Conservation (phyloP, 495 filamentous ascomycete species). For the Penicillium steckii region DNA sequence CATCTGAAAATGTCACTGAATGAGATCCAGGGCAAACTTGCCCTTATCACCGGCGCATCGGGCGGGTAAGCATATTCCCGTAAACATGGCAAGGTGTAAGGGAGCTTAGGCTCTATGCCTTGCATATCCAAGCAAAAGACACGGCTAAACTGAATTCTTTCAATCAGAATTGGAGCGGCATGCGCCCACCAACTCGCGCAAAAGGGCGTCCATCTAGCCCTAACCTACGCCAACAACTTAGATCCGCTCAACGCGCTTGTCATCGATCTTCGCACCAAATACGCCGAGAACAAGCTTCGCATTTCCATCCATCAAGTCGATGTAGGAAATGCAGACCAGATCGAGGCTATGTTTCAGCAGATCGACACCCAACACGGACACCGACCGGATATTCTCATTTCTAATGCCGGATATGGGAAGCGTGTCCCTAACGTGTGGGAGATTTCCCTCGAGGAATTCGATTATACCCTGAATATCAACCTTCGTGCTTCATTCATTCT, state of each 20-base stretch:
- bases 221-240: slow-evolving; percentile 58
- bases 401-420: slow-evolving; percentile 56
- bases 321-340: slow-evolving; percentile 48
- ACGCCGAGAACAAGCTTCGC: slow-evolving; percentile 31
- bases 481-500: slow-evolving; percentile 64
- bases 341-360: slow-evolving; percentile 50
- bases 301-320: slow-evolving; percentile 60
- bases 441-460: slow-evolving; percentile 61
- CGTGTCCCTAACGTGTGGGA: slow-evolving; percentile 50
- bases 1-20: slow-evolving; percentile 39
- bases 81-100: too few relatives aligned
- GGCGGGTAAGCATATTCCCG: slow-evolving; percentile 58
- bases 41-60: slow-evolving; percentile 64
- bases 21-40: slow-evolving; percentile 55
- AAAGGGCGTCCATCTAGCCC: slow-evolving; percentile 54
- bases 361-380: slow-evolving; percentile 53
- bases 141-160: slow-evolving; percentile 1
- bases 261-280: slow-evolving; percentile 33
- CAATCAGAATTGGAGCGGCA: slow-evolving; percentile 57
- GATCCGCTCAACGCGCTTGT: slow-evolving; percentile 45
- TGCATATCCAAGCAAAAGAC: too few relatives aligned
- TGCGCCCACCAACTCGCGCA: slow-evolving; percentile 55
- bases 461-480: slow-evolving; percentile 64
- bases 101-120: too few relatives aligned
- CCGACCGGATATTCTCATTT: slow-evolving; percentile 61